Evolutionary conservation across 371 early-diverging fungal genomes (phyloP), one percentile per base, ranked within the genome.

Genomic region (Lichtheimia ornata): DNA sequence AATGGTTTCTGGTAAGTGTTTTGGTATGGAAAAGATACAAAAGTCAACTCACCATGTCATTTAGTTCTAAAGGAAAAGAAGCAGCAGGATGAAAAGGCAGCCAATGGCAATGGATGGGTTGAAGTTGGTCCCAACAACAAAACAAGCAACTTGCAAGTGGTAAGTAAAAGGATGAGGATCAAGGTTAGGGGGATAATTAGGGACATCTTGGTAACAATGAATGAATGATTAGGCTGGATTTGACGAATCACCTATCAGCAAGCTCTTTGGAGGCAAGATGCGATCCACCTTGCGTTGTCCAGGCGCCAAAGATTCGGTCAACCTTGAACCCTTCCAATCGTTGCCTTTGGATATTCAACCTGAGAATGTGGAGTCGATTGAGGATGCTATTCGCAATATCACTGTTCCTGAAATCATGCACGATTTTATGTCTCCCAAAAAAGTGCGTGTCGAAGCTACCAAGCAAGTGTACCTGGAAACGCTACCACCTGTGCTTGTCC

Each of bases 51-150:
- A 35, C 9, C 4, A 57, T 13, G 5, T 22, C n/a, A 18, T 18
- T 47, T 60, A 59, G 64, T 76, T 6, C 40, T 76, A 20, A 75
- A 69, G 51, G 59, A 61, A 24, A 52, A 64, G 14, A 65, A 71
- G 6, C 69, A 73, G 55, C 56, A 59, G 20, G 61, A 65, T 28
- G 62, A 66, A 58, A 63, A 60, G 17, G 64, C 55, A n/a, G 61
- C 52, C 17, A 63, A 71, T n/a, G 79, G 75, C 9, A 84, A 82
- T 30, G 84, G 74, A 11, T 97, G 98, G 98, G 63, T 90, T 54
- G 95, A 96, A 70, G 95, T 98, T 9, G 97, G 97, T 1, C 84
- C 83, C 1, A 90, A 91, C 52, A 92, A 94, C 72, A 91, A 88
- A 73, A 83, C 85, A 9, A 78, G 75, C 40, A 76, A 66, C 62